phyloP scores from a whole-genome alignment of 2,329 filamentous ascomycete species.

The Aspergillus sclerotialis region DNA sequence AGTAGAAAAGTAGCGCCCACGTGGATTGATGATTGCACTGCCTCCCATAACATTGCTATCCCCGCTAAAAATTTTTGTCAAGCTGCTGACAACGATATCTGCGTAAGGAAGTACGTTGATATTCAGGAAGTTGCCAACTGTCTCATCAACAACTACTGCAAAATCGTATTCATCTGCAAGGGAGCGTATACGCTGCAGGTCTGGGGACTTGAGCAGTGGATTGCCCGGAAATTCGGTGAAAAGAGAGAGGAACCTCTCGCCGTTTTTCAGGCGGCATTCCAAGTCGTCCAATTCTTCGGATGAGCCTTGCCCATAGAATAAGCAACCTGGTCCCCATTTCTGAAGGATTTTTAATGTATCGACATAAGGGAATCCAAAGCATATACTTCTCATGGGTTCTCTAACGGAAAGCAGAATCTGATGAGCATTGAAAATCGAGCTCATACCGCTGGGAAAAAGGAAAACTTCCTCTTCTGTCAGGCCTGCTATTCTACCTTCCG shows the following conservation, averaged over 20 bases:
- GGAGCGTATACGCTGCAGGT: constrained; percentile 70
- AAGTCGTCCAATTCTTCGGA: constrained; percentile 75
- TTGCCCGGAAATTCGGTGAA: constrained; percentile 97
- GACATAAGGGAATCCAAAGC: constrained; percentile 95
- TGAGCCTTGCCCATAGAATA: constrained; percentile 80
- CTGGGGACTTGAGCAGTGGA: constrained; percentile 75
- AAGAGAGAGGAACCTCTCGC: constrained; percentile 71
- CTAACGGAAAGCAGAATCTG: constrained; percentile 61
- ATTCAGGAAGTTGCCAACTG: constrained; percentile 93
- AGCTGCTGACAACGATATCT: constrained; percentile 86
- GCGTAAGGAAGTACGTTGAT: constrained; percentile 84
- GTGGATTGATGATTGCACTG: constrained; percentile 58
- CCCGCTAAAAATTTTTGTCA: constrained; percentile 96
- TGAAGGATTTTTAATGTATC: constrained; percentile 92
- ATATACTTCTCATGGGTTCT: constrained; percentile 67
- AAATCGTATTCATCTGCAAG: constrained; percentile 83
- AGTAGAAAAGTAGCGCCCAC: constrained; percentile 59
- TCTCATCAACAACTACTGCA: constrained; percentile 88
- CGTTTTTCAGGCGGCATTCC: constrained; percentile 60
- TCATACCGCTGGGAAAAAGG: constrained; percentile 87
- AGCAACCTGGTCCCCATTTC: constrained; percentile 84
- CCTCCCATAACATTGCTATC: constrained; percentile 99
- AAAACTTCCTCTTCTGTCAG: constrained; percentile 84
- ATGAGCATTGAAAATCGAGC: constrained; percentile 85
- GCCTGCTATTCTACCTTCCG: constrained; percentile 37